Conservation (phyloP, 2,329 filamentous ascomycete species). For the Atkinsonella texensis region DNA sequence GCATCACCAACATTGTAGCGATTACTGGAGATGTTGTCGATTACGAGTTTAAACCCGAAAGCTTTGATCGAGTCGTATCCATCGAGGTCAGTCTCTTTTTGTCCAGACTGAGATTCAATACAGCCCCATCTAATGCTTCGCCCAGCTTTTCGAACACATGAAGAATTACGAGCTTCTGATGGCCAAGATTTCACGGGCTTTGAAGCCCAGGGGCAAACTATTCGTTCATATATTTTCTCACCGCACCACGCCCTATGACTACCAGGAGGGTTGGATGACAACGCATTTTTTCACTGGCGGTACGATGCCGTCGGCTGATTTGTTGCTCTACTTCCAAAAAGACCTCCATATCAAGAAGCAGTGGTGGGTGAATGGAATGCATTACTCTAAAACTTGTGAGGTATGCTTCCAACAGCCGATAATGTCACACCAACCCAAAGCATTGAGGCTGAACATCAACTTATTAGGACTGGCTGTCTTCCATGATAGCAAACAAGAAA, state of each 20-base stretch:
- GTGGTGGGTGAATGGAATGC: slow-evolving; percentile 59
- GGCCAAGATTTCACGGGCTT: slow-evolving; percentile 45
- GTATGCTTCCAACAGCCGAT: slow-evolving; percentile 23
- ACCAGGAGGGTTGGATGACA: slow-evolving; percentile 63
- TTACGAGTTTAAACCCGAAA: slow-evolving; percentile 46
- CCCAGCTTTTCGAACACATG: slow-evolving; percentile 61
- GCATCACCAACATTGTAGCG: slow-evolving; percentile 47
- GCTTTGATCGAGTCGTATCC: slow-evolving; percentile 53
- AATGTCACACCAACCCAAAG: neutral
- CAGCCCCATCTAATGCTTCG: neutral
- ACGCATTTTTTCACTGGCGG: slow-evolving; percentile 62
- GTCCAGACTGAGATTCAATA: neutral
- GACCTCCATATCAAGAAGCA: slow-evolving; percentile 47
- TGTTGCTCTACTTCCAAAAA: slow-evolving; percentile 54
- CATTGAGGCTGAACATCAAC: neutral
- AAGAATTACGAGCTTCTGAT: slow-evolving; percentile 61
- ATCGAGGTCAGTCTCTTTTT: slow-evolving; percentile 34
- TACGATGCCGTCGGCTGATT: slow-evolving; percentile 57
- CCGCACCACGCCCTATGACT: slow-evolving; percentile 54
- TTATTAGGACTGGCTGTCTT: slow-evolving; percentile 46
- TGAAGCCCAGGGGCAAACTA: slow-evolving; percentile 52
- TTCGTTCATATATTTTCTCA: slow-evolving; percentile 61
- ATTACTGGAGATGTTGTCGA: slow-evolving; percentile 56
- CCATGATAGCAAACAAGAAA: slow-evolving; percentile 45
- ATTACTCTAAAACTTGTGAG: slow-evolving; percentile 61